Percentiles rank a stretch among this genome's conserved stretches.
Conservation (phyloP, 2,329 filamentous ascomycete species). For the Microthyrium microscopicum region DNA sequence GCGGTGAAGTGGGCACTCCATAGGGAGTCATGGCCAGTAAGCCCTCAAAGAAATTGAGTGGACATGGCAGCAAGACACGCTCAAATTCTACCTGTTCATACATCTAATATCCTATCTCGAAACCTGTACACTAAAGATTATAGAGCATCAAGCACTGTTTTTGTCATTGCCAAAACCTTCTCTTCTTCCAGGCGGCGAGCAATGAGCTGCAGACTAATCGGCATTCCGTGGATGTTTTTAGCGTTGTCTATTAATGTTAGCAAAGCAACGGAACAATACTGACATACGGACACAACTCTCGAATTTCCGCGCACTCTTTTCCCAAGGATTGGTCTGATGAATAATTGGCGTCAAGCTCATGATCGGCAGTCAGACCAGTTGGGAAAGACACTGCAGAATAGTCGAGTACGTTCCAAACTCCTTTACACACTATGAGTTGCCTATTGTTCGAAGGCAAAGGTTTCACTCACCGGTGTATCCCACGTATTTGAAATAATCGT, state of each 20-base stretch:
- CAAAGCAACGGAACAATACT: slow-evolving; percentile 11
- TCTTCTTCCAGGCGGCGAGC: slow-evolving; percentile 25
- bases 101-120: no score
- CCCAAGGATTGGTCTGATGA: slow-evolving; percentile 14
- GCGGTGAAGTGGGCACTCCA: slow-evolving; percentile 64
- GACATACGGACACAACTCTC: slow-evolving; percentile 26
- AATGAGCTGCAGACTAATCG: slow-evolving; percentile 25
- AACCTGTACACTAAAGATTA: no score
- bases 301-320: slow-evolving; percentile 23
- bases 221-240: slow-evolving; percentile 25
- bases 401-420: slow-evolving; percentile 32
- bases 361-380: slow-evolving; percentile 22
- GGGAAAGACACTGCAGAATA: slow-evolving; percentile 30
- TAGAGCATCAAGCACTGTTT: slow-evolving; percentile 17
- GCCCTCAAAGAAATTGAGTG: no score
- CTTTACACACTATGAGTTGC: no score
- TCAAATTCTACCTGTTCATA: no score
- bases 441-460: no score
- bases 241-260: slow-evolving; percentile 16
- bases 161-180: slow-evolving; percentile 25
- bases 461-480: slow-evolving; percentile 29
- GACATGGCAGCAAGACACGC: no score
- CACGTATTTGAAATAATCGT: slow-evolving; percentile 28
- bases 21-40: slow-evolving; percentile 28
- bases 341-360: slow-evolving; percentile 19